phyloP scores from a whole-genome alignment of 176 grass and related monocot genomes.

The Phragmites australis region DNA sequence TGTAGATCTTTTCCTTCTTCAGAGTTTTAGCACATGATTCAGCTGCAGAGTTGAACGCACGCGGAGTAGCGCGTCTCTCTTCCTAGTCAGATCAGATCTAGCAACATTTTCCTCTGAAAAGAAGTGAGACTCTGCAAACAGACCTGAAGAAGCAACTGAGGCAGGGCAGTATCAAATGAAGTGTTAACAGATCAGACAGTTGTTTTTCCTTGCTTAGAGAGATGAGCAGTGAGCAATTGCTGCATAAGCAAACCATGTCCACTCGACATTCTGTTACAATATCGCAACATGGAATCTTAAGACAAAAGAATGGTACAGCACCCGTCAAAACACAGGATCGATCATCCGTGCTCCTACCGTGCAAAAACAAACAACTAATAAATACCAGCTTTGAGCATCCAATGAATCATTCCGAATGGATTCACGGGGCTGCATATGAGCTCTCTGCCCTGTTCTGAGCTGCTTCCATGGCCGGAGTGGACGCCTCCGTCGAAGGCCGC shows the following conservation, averaged over 20 bases:
- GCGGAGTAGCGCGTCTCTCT: too few species aligned
- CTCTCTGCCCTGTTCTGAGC: constrained; percentile 20
- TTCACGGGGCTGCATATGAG: constrained; percentile 30
- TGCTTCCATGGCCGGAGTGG: constrained; percentile 39
- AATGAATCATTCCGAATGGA: not conserved
- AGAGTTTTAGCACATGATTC: too few species aligned
- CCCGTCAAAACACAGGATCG: constrained; percentile 27
- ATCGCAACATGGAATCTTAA: constrained; percentile 43
- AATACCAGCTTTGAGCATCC: not conserved
- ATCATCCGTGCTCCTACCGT: constrained; percentile 20
- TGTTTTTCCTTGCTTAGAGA: constrained; percentile 13
- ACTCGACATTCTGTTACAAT: constrained; percentile 43
- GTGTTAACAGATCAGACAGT: constrained; percentile 3
- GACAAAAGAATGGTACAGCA: constrained; percentile 56
- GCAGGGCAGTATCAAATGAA: not conserved
- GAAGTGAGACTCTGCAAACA: not conserved
- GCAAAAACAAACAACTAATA: constrained; percentile 18
- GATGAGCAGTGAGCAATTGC: constrained; percentile 34
- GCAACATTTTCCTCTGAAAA: too few species aligned
- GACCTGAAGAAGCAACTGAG: not conserved
- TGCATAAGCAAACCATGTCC: constrained; percentile 35
- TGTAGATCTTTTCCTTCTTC: too few species aligned
- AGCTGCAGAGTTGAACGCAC: too few species aligned
- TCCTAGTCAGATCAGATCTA: too few species aligned
- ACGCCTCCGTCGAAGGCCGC: constrained; percentile 54